Evolutionary conservation across 495 filamentous ascomycete genomes (phyloP).

Genomic region (Letharia lupina): DNA sequence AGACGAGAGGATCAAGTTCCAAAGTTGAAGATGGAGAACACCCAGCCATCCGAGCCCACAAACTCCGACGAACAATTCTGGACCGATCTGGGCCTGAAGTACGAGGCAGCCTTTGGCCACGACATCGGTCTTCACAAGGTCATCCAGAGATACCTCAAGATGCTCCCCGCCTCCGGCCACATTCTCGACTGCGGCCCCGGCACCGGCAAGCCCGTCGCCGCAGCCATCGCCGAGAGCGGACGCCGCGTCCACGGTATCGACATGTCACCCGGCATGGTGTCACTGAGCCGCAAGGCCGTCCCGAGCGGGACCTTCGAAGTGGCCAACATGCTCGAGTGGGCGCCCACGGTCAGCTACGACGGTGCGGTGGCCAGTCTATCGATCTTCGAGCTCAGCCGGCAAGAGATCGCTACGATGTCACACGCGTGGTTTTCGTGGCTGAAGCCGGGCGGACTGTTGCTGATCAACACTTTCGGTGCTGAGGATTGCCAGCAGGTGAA

Average conservation of each 20-base stretch:
- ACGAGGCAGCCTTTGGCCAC: conserved; percentile 30
- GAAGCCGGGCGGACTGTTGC: conserved; percentile 15
- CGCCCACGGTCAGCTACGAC: conserved; percentile 18
- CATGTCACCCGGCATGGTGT: conserved; percentile 30
- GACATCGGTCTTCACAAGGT: conserved; percentile 20
- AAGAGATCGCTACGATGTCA: conserved; percentile 19
- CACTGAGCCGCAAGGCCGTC: conserved; percentile 27
- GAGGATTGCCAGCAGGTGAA: conserved; percentile 16
- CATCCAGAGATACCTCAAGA: conserved; percentile 18
- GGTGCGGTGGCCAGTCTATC: conserved; percentile 22
- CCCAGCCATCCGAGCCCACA: background rate
- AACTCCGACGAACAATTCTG: conserved; percentile 44
- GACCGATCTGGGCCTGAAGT: conserved; percentile 22
- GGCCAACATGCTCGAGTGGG: conserved; percentile 28
- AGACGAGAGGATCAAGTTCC: background rate
- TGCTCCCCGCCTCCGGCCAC: conserved; percentile 17
- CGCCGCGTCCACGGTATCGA: conserved; percentile 35
- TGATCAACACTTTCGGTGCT: conserved; percentile 16
- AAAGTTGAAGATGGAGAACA: background rate
- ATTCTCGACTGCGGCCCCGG: conserved; percentile 44
- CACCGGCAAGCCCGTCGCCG: conserved; percentile 34
- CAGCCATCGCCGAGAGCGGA: conserved; percentile 28
- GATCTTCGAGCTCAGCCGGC: conserved; percentile 19
- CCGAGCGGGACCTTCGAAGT: conserved; percentile 29
- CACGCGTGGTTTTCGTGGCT: conserved; percentile 23